These are phyloP conservation scores for Trichothecium sympodiale DNA, from an alignment of 2,329 filamentous ascomycete species.

Conservation along the genomic window DNA sequence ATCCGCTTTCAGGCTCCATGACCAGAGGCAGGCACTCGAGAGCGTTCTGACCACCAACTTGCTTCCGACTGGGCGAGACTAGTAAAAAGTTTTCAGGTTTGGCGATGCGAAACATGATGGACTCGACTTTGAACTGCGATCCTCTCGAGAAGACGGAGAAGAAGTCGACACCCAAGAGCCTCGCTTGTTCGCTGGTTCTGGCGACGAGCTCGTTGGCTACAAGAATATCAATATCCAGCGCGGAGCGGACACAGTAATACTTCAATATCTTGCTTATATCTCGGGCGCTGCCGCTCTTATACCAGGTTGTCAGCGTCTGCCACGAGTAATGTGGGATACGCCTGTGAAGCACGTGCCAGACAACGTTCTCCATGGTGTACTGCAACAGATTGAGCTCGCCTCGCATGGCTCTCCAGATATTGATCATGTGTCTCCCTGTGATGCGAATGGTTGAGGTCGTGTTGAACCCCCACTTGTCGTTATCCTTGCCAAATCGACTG, in stretches of 20 bases:
- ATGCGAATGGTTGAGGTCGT: slow-evolving; percentile 84
- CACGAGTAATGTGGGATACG: slow-evolving; percentile 83
- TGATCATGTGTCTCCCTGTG: slow-evolving; percentile 93
- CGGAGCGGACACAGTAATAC: slow-evolving; percentile 66
- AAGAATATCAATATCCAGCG: slow-evolving; percentile 80
- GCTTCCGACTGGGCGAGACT: slow-evolving; percentile 79
- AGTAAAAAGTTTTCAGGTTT: slow-evolving; percentile 93
- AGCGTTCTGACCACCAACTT: slow-evolving; percentile 89
- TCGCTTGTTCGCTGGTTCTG: slow-evolving; percentile 86
- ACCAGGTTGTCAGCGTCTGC: slow-evolving; percentile 73
- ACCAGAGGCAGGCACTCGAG: slow-evolving; percentile 89
- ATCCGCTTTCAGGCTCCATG: slow-evolving; percentile 93
- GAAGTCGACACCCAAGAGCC: slow-evolving; percentile 88
- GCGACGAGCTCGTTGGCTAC: slow-evolving; percentile 82
- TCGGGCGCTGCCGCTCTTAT: slow-evolving; percentile 53
- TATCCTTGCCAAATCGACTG: slow-evolving; percentile 75
- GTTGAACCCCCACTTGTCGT: slow-evolving; percentile 87
- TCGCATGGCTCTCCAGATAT: slow-evolving; percentile 93
- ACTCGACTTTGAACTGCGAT: slow-evolving; percentile 97
- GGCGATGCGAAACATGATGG: slow-evolving; percentile 95
- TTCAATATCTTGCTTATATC: slow-evolving; percentile 65
- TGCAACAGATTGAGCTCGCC: slow-evolving; percentile 84
- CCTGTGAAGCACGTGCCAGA: slow-evolving; percentile 78
- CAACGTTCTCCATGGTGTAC: slow-evolving; percentile 94
- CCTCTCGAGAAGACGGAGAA: slow-evolving; percentile 91